Base-by-base conservation (phyloP, 768 basidiomycete genomes). In the Nidula microcarpa region DNA sequence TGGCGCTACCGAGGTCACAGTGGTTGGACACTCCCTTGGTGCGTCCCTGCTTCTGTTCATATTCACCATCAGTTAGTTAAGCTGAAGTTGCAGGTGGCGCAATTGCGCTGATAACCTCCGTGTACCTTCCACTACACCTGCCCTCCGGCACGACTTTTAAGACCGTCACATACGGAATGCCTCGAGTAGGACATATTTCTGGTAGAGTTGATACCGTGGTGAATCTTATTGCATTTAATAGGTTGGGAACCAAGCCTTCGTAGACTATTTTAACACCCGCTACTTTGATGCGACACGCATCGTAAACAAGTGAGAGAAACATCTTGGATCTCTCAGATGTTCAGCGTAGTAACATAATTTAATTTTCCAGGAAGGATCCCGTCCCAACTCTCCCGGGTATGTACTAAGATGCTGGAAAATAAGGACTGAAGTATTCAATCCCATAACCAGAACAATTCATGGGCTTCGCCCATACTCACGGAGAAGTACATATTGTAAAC, bases 201-300 rank as follows among this genome's bases (percentile, higher is more conserved):
- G 30, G 13, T 17, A n/a, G 14, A 10, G 2, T 10, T 30, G 30
- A 44, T 46, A 8, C 44, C 47, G 35, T 2, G 4, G 30, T 46
- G 11, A 14, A n/a, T 30, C 44, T 18, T 33, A 60, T 51, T 32
- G 46, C 13, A 41, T 11, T 41, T 11, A 16, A 41, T 52, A 77
- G 71, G 74, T 77, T 50, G 80, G 82, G 0, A 81, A 84, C 62
- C 74, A 73, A 54, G 80, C 68, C 5, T 84, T 83, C 55, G 81
- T 79, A 1, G 54, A 80, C 64, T 79, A 79, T 58, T 73, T 81
- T 44, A 76, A 81, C 53, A 68, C 74, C 4, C 62, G 74, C 48
- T 14, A 67, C 23, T 23, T 23, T 23, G 53, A 62, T 8, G 53
- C 80, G 50, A 76, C 71, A 0, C 80, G 74, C 52, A 71, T 84